Evolutionary conservation across 75 land plant genomes (phyloP).

Genomic region (Larix kaempferi): DNA sequence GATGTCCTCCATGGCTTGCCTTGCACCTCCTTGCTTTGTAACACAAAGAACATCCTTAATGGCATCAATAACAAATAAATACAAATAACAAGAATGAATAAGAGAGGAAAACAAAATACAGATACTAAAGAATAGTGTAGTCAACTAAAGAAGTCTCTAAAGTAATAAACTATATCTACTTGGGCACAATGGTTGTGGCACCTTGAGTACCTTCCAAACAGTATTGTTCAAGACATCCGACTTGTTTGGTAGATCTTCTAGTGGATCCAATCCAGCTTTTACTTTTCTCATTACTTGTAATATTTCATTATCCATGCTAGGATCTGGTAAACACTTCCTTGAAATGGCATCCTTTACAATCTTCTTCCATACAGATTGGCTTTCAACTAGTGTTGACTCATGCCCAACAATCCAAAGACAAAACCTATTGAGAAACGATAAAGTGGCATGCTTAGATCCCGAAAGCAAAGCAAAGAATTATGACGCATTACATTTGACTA

Average conservation of each 20-base stretch:
- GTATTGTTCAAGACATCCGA: constrained; percentile 39
- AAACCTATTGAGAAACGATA: constrained; percentile 24
- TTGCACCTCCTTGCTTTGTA: too few species aligned
- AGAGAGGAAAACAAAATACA: too few species aligned
- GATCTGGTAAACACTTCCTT: constrained; percentile 43
- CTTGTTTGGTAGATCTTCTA: constrained; percentile 43
- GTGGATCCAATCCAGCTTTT: constrained; percentile 41
- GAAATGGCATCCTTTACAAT: constrained; percentile 53
- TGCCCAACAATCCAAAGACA: constrained; percentile 79
- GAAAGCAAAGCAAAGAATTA: background rate
- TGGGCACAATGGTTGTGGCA: background rate
- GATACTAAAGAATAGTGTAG: too few species aligned
- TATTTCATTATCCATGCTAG: constrained; percentile 33
- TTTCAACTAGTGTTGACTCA: constrained; percentile 35
- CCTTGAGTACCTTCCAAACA: constrained; percentile 56
- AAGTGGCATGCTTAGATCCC: background rate
- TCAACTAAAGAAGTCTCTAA: too few species aligned
- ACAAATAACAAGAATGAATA: too few species aligned
- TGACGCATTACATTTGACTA: too few species aligned
- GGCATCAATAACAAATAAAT: too few species aligned
- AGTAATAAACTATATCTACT: too few species aligned
- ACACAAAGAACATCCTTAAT: too few species aligned
- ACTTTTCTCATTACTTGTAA: constrained; percentile 32
- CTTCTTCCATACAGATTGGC: constrained; percentile 49
- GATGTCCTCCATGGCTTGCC: constrained; percentile 32